Percentiles rank a stretch among this genome's conserved stretches.
phyloP scores from a whole-genome alignment of 2,329 filamentous ascomycete species.

The Catunica adiposa region DNA sequence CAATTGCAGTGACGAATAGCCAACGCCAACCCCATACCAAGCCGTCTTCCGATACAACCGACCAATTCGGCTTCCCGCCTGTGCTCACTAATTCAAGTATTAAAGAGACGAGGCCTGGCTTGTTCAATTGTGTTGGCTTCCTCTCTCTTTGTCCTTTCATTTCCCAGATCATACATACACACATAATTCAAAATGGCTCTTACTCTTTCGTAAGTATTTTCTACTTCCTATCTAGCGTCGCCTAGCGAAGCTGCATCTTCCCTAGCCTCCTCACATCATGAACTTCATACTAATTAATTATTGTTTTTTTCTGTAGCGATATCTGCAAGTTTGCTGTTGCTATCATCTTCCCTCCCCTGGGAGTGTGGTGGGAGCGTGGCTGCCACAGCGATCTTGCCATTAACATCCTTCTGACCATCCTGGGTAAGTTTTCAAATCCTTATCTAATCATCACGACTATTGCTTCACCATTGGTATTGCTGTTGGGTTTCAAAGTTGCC shows the following conservation, averaged over 20 bases:
- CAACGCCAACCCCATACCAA: too few species aligned
- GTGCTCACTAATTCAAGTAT: too few species aligned
- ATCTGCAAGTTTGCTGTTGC: conserved; percentile 64
- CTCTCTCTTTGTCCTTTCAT: too few species aligned
- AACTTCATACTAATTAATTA: neutral
- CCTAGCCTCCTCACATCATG: neutral
- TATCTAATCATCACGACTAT: neutral
- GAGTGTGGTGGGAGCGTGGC: conserved; percentile 87
- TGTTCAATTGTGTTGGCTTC: too few species aligned
- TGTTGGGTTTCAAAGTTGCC: too few species aligned
- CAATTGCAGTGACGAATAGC: neutral
- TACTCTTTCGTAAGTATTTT: conserved; percentile 38
- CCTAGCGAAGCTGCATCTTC: too few species aligned
- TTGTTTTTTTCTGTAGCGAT: conserved; percentile 24
- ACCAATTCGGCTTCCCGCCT: too few species aligned
- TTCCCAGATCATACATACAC: too few species aligned
- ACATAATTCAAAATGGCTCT: conserved; percentile 36
- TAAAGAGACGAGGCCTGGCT: too few species aligned
- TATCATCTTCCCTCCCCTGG: conserved; percentile 74
- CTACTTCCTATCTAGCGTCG: too few species aligned
- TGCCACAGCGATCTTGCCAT: conserved; percentile 78
- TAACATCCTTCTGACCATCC: conserved; percentile 76
- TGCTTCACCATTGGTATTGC: neutral
- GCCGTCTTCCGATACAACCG: too few species aligned
- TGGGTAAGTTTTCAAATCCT: conserved; percentile 28